Percentiles rank a stretch among this genome's conserved stretches.
Conservation (phyloP, 768 basidiomycete genomes). For the Naganishia onofrii region DNA sequence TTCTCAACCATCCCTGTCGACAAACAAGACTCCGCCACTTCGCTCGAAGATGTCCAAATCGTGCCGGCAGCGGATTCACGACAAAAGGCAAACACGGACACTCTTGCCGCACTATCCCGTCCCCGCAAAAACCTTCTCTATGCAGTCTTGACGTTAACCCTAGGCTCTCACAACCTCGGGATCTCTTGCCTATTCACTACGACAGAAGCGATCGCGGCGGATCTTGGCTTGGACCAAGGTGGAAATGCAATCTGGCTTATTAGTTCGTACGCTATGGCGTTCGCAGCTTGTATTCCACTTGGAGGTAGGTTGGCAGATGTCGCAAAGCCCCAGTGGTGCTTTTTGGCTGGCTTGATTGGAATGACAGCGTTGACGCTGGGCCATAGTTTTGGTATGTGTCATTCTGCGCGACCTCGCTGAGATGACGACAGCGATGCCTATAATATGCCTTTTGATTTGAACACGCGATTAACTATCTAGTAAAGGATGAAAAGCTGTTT, state of each 20-base stretch:
- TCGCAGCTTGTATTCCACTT: neutral
- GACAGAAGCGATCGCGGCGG: neutral
- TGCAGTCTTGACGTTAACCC: too few species aligned
- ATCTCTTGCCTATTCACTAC: constrained; percentile 3
- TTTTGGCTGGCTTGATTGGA: constrained; percentile 54
- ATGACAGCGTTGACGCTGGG: constrained; percentile 57
- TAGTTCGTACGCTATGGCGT: constrained; percentile 13
- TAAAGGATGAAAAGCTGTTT: constrained; percentile 47
- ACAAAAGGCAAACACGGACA: too few species aligned
- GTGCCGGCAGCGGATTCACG: too few species aligned
- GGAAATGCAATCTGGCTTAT: constrained; percentile 14
- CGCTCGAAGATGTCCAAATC: too few species aligned
- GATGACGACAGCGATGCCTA: too few species aligned
- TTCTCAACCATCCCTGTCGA: too few species aligned
- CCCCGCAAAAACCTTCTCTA: too few species aligned
- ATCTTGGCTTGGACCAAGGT: neutral
- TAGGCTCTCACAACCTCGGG: too few species aligned
- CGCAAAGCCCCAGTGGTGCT: constrained; percentile 51
- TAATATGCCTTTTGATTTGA: too few species aligned
- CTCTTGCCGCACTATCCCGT: too few species aligned
- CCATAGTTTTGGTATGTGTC: constrained; percentile 54
- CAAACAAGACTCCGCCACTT: too few species aligned
- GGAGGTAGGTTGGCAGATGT: constrained; percentile 45
- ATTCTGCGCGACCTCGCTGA: too few species aligned
- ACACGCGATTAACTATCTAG: constrained; percentile 38